Evolutionary conservation across 108 stramenopile species (phyloP).

Genomic region (Poteriospumella lacustris): DNA sequence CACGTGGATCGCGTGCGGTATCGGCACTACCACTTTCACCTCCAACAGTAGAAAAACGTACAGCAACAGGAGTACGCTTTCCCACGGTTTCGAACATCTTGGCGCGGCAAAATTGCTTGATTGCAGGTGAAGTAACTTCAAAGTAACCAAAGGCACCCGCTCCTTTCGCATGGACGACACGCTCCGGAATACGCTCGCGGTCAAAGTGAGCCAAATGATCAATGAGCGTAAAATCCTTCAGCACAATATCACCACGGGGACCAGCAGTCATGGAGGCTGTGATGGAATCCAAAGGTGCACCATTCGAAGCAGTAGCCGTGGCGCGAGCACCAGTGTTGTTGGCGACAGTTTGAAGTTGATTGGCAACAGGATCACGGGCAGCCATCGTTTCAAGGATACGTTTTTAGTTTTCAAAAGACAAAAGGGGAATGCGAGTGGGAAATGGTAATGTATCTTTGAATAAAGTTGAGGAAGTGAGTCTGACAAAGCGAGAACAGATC

Average conservation of each 20-base stretch:
- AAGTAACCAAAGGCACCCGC: constrained; percentile 65
- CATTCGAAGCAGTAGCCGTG: background rate
- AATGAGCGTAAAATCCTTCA: constrained; percentile 59
- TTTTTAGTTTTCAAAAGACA: too few relatives aligned
- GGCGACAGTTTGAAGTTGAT: background rate
- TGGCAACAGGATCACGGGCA: background rate
- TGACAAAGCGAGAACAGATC: too few relatives aligned
- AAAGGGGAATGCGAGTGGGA: too few relatives aligned
- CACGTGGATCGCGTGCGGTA: constrained; percentile 62
- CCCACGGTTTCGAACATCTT: constrained; percentile 55
- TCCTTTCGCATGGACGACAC: constrained; percentile 67
- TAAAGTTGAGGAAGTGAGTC: too few relatives aligned
- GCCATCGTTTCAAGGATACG: background rate
- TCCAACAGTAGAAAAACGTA: constrained; percentile 63
- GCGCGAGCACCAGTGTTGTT: background rate
- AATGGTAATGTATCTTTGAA: too few relatives aligned
- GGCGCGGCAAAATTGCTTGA: constrained; percentile 48
- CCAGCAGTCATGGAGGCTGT: constrained; percentile 49
- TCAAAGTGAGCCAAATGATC: constrained; percentile 64
- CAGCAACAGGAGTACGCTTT: constrained; percentile 57
- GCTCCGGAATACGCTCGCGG: constrained; percentile 66
- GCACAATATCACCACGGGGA: constrained; percentile 38
- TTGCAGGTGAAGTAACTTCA: constrained; percentile 45
- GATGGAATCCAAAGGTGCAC: constrained; percentile 15
- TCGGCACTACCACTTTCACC: constrained; percentile 62